Percentiles rank a stretch among this genome's conserved stretches.
phyloP scores from a whole-genome alignment of 306 rosid species.

The Quercus glauca region DNA sequence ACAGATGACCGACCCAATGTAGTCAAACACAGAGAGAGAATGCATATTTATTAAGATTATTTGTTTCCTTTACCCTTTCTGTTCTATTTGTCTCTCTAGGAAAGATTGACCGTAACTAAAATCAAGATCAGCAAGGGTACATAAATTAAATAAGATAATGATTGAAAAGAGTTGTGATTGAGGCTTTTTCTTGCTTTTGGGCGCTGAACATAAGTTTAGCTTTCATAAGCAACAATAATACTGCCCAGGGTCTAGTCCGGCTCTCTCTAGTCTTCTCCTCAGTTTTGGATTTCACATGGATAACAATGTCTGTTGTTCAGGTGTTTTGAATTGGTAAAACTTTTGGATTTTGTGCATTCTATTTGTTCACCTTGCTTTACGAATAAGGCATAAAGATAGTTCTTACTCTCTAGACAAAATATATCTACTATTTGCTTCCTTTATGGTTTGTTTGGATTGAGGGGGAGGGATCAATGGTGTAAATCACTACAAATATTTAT shows the following conservation, averaged over 20 bases:
- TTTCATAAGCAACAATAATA: neutral
- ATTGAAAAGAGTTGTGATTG: neutral
- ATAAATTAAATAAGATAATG: neutral
- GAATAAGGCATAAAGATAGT: neutral
- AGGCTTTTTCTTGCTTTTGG: neutral
- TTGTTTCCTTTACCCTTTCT: neutral
- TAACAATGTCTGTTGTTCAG: neutral
- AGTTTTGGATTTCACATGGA: neutral
- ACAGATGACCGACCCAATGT: neutral
- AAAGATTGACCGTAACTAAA: neutral
- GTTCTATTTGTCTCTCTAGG: neutral
- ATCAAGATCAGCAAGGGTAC: neutral
- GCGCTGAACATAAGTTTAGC: neutral
- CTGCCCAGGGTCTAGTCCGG: neutral
- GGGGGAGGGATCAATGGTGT: neutral
- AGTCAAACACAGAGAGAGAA: neutral
- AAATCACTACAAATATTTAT: neutral
- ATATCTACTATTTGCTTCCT: neutral
- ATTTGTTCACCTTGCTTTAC: neutral
- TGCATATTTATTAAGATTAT: neutral
- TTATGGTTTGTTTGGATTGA: too few species aligned
- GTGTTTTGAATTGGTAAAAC: neutral
- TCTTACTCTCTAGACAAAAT: neutral
- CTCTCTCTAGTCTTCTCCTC: neutral
- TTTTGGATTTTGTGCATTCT: neutral